phyloP scores from a whole-genome alignment of 495 filamentous ascomycete species.

The Ramalina peruviana region DNA sequence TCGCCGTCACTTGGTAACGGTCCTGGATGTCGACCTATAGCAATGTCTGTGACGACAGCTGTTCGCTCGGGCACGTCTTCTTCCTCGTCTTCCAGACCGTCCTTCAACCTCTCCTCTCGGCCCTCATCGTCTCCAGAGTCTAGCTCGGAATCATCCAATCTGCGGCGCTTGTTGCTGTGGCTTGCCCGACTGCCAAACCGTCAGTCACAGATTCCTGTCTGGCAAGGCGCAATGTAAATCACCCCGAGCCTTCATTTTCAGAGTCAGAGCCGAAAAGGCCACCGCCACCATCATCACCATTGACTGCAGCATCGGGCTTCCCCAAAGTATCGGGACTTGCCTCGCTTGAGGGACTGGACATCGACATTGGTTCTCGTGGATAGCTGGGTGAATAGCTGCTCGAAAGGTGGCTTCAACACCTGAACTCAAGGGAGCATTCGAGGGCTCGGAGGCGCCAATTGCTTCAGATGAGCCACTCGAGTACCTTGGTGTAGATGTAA shows the following conservation, averaged over 20 bases:
- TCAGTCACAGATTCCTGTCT: neutral
- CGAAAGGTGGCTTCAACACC: too few species aligned
- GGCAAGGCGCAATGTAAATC: neutral
- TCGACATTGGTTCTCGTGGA: neutral
- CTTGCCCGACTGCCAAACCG: constrained; percentile 3
- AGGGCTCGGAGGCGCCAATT: too few species aligned
- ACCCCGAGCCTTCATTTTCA: constrained; percentile 16
- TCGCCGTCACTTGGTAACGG: constrained; percentile 60
- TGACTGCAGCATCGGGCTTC: constrained; percentile 33
- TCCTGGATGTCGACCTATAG: constrained; percentile 49
- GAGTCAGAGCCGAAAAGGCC: constrained; percentile 53
- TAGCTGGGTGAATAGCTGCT: too few species aligned
- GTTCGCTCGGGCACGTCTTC: constrained; percentile 36
- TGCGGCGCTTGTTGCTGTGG: constrained; percentile 25
- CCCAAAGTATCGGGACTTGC: constrained; percentile 1
- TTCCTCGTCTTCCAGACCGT: constrained; percentile 34
- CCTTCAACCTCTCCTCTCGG: constrained; percentile 34
- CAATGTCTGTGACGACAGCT: constrained; percentile 41
- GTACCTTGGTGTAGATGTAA: too few species aligned
- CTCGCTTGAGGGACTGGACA: neutral
- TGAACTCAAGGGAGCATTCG: too few species aligned
- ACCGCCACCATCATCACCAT: constrained; percentile 37
- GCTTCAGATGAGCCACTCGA: too few species aligned
- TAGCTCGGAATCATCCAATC: constrained; percentile 58
- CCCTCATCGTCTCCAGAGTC: constrained; percentile 67